Base-by-base conservation (phyloP, 208 protist species). In the Trypanosomatidae sp. region DNA sequence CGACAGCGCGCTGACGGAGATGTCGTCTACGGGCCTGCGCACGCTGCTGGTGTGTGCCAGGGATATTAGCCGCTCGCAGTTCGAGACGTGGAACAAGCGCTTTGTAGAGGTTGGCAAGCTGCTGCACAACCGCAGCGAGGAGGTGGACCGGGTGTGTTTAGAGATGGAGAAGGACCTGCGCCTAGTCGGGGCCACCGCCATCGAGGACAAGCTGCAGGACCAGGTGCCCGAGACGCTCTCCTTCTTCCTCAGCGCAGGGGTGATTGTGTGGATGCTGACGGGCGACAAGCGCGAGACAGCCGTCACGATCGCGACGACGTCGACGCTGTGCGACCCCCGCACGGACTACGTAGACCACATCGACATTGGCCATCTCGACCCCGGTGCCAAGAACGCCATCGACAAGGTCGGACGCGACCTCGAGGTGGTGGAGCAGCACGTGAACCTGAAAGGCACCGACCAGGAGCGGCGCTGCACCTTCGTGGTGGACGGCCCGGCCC, bases 261-360 rank as follows among this genome's bases (percentile, higher is more conserved):
- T 99, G 39, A 84, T 97, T 3, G 69, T 99, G 15, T 99, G 98
- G 98, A 98, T 99, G 82, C 86, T 99, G 13, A 99, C 98, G 12
- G 98, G 98, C 55, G 98, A 99, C 85, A 99, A 99, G 86, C 91
- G 95, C 59, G 98, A 99, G 74, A 99, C 97, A 82, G 91, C 91
- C 12, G 89, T 95, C 33, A 95, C 91, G 25, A 94, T 97, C 68
- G 90, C 86, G 10, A 85, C 90, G n/a, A 96, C 93, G 43, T 87
- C 88, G 25, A 91, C 86, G 19, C 83, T 97, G 64, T 90, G 83
- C 77, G 89, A 97, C 75, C 91, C 91, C 39, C 80, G 82, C 53
- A 84, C 76, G 46, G 89, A 95, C 81, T 93, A 74, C 73, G 78
- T 97, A n/a, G 82, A 94, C 49, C 92, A 95, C 77, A 83, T 97